Evolutionary conservation across 768 basidiomycete species (phyloP).

Genomic region (Glaciozyma antarctica): DNA sequence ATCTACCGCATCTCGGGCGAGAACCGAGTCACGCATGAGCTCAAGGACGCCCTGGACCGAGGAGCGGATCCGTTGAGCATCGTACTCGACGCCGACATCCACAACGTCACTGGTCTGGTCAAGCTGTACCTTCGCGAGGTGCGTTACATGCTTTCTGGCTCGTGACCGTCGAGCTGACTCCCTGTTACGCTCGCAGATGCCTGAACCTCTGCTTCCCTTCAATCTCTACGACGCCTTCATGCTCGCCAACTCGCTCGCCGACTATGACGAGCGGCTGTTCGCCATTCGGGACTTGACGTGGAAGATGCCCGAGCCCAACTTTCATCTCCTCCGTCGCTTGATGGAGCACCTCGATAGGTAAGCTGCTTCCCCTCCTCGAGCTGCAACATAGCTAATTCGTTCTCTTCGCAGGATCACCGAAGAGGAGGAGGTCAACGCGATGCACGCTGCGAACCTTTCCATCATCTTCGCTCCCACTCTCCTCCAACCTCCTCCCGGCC

Average conservation of each 20-base stretch:
- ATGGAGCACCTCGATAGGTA: conserved; percentile 23
- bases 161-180: too few species aligned
- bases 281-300: conserved; percentile 29
- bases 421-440: conserved; percentile 6
- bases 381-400: not conserved
- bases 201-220: conserved; percentile 30
- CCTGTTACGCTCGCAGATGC: conserved; percentile 8
- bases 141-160: too few species aligned
- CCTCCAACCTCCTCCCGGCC: conserved; percentile 1
- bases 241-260: conserved; percentile 18
- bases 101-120: conserved; percentile 30
- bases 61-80: not conserved
- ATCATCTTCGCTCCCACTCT: conserved; percentile 7
- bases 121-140: conserved; percentile 30
- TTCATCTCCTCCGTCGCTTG: conserved; percentile 26
- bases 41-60: conserved; percentile 18
- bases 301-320: conserved; percentile 28
- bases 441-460: conserved; percentile 9
- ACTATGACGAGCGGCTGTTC: conserved; percentile 31
- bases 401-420: not conserved
- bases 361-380: not conserved
- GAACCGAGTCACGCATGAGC: conserved; percentile 8
- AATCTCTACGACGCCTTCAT: conserved; percentile 27
- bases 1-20: conserved; percentile 33
- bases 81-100: conserved; percentile 21